Percentiles rank a stretch among this genome's conserved stretches.
Conservation (phyloP, 768 basidiomycete species). For the Hypsizygus marmoreus region DNA sequence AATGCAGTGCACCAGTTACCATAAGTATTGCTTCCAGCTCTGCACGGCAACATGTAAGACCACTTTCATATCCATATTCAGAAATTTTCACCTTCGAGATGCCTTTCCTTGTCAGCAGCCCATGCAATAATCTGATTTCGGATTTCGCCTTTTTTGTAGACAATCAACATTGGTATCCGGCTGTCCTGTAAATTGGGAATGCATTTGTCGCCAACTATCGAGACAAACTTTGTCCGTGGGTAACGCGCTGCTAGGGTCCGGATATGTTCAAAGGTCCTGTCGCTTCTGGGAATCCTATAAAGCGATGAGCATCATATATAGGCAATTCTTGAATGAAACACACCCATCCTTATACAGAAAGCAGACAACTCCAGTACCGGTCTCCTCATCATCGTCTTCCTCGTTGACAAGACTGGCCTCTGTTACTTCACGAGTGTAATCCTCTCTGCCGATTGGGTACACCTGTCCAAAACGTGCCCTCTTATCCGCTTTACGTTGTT, state of each 20-base stretch:
- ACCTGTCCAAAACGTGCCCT: slow-evolving; percentile 79
- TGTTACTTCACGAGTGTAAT: slow-evolving; percentile 94
- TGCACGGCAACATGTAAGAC: slow-evolving; percentile 27
- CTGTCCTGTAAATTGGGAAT: slow-evolving; percentile 95
- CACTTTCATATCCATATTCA: too few relatives aligned
- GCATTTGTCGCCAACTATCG: slow-evolving; percentile 92
- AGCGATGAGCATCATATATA: background rate
- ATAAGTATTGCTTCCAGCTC: slow-evolving; percentile 75
- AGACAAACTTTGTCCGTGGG: slow-evolving; percentile 93
- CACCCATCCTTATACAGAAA: slow-evolving; percentile 96
- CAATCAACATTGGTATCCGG: slow-evolving; percentile 87
- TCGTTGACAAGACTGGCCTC: slow-evolving; percentile 81
- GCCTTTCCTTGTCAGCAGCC: slow-evolving; percentile 78
- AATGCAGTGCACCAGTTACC: slow-evolving; percentile 64
- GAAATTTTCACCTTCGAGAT: slow-evolving; percentile 62
- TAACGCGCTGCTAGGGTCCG: slow-evolving; percentile 75
- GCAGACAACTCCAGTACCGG: slow-evolving; percentile 91
- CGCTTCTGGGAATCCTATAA: slow-evolving; percentile 75
- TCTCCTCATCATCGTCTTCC: slow-evolving; percentile 62
- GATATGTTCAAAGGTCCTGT: slow-evolving; percentile 72
- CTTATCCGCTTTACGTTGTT: slow-evolving; percentile 58
- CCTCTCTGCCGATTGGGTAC: slow-evolving; percentile 87
- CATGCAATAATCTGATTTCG: slow-evolving; percentile 82
- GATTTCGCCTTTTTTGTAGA: slow-evolving; percentile 93
- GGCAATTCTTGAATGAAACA: slow-evolving; percentile 25